Evolutionary conservation across 2,329 filamentous ascomycete genomes (phyloP).

Genomic region (Lecanosticta acicola): DNA sequence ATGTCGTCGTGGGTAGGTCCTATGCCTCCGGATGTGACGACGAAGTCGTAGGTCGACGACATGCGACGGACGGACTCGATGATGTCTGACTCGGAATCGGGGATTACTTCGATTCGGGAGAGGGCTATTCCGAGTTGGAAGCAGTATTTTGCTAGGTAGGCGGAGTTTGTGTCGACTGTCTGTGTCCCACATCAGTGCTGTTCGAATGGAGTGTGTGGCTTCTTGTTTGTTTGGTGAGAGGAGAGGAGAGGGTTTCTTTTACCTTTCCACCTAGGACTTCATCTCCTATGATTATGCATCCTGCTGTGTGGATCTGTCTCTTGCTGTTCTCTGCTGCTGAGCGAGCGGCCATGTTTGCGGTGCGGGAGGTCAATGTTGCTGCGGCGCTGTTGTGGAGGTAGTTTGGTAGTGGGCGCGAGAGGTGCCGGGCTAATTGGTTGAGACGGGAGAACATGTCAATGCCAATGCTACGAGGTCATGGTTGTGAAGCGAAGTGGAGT

Average conservation of each 20-base stretch:
- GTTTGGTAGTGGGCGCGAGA: conserved; percentile 58
- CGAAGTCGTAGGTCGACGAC: conserved; percentile 85
- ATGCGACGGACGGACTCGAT: conserved; percentile 80
- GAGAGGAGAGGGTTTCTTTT: conserved; percentile 22
- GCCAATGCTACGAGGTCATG: background rate
- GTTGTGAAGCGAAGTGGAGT: background rate
- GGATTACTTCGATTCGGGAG: conserved; percentile 86
- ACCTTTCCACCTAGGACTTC: conserved; percentile 95
- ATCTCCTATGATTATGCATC: conserved; percentile 93
- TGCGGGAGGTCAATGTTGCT: conserved; percentile 42
- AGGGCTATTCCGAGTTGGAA: conserved; percentile 62
- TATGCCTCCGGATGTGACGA: conserved; percentile 92
- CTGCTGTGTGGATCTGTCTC: conserved; percentile 78
- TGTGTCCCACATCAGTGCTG: conserved; percentile 25
- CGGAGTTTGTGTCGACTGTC: conserved; percentile 62
- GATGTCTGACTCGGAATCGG: conserved; percentile 87
- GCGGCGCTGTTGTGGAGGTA: conserved; percentile 48
- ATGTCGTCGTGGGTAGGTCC: conserved; percentile 98
- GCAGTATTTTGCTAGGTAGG: conserved; percentile 61
- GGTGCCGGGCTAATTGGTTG: conserved; percentile 66
- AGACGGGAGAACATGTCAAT: conserved; percentile 67
- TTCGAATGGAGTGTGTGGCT: background rate
- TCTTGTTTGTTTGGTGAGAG: background rate
- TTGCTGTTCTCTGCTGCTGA: conserved; percentile 51
- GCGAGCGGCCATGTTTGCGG: conserved; percentile 37